phyloP scores from a whole-genome alignment of 768 basidiomycete species.

The Pleurotus tuoliensis region DNA sequence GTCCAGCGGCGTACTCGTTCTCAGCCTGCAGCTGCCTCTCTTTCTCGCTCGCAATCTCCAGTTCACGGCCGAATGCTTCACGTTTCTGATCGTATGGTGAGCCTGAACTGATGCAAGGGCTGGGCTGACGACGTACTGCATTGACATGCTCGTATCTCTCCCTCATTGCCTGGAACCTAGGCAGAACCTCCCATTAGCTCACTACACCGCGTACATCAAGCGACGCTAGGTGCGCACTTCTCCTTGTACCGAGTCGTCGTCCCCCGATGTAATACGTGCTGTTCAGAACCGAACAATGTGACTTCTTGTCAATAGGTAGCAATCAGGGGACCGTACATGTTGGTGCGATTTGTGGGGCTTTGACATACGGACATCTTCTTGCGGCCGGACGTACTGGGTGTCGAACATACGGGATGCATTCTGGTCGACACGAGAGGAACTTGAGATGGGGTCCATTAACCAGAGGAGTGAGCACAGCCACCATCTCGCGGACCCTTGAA shows the following conservation, averaged over 20 bases:
- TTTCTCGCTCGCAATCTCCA: constrained; percentile 35
- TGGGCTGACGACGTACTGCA: constrained; percentile 24
- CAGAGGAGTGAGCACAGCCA: too few relatives aligned
- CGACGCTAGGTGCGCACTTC: constrained; percentile 16
- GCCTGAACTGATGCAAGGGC: too few relatives aligned
- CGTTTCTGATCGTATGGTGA: constrained; percentile 25
- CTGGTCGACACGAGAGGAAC: not conserved
- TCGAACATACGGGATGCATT: constrained; percentile 1
- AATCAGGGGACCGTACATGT: constrained; percentile 3
- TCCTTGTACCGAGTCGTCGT: constrained; percentile 22
- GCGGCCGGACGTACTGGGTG: not conserved
- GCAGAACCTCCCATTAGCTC: not conserved
- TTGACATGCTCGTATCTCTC: constrained; percentile 43
- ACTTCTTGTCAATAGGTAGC: not conserved
- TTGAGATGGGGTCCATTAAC: too few relatives aligned
- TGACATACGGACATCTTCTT: not conserved
- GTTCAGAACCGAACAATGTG: not conserved
- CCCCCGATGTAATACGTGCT: constrained; percentile 4
- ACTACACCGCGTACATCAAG: not conserved
- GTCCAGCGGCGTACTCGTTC: constrained; percentile 36
- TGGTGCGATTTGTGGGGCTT: not conserved
- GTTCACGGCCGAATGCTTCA: constrained; percentile 32
- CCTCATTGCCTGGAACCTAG: constrained; percentile 41
- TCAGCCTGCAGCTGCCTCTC: constrained; percentile 44
- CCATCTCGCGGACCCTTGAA: too few relatives aligned